These are phyloP conservation scores for Dichotomopilus funicola DNA, from an alignment of 2,329 filamentous ascomycete genomes.

Conservation along the genomic window DNA sequence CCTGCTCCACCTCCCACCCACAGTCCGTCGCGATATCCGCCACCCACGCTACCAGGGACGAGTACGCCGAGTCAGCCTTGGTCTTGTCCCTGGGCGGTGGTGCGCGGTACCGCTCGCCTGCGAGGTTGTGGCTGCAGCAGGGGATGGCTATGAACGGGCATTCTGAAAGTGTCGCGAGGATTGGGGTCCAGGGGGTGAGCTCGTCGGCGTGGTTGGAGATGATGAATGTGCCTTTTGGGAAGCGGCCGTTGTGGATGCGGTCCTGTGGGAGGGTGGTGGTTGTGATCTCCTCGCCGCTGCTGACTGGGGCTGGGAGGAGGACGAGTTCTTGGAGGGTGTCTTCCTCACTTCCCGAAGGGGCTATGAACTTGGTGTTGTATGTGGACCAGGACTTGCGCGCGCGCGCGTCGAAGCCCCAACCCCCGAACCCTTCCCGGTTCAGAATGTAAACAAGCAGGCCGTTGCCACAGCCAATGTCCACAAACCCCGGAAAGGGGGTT, in stretches of 20 bases:
- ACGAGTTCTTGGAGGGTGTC: slow-evolving; percentile 40
- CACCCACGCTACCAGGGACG: slow-evolving; percentile 75
- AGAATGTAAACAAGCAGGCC: slow-evolving; percentile 83
- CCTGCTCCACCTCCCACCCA: slow-evolving; percentile 71
- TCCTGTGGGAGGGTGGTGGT: slow-evolving; percentile 18
- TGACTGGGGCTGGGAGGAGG: slow-evolving; percentile 42
- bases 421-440: slow-evolving; percentile 68
- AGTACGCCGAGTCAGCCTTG: slow-evolving; percentile 64
- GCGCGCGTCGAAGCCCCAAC: slow-evolving; percentile 92
- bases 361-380: slow-evolving; percentile 45
- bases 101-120: slow-evolving; percentile 67
- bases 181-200: slow-evolving; percentile 89
- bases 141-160: slow-evolving; percentile 89
- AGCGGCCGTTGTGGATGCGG: slow-evolving; percentile 54
- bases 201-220: slow-evolving; percentile 97
- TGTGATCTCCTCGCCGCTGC: slow-evolving; percentile 13
- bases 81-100: slow-evolving; percentile 45
- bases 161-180: slow-evolving; percentile 68
- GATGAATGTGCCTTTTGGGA: slow-evolving; percentile 74
- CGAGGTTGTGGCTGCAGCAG: slow-evolving; percentile 86
- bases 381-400: slow-evolving; percentile 74
- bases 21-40: slow-evolving; percentile 61
- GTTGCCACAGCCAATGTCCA: slow-evolving; percentile 95
- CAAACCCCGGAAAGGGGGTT: slow-evolving; percentile 70
- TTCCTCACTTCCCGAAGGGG: slow-evolving; percentile 11